Evolutionary conservation across 2,329 filamentous ascomycete genomes (phyloP).

Genomic region (Trichoderma sp.): DNA sequence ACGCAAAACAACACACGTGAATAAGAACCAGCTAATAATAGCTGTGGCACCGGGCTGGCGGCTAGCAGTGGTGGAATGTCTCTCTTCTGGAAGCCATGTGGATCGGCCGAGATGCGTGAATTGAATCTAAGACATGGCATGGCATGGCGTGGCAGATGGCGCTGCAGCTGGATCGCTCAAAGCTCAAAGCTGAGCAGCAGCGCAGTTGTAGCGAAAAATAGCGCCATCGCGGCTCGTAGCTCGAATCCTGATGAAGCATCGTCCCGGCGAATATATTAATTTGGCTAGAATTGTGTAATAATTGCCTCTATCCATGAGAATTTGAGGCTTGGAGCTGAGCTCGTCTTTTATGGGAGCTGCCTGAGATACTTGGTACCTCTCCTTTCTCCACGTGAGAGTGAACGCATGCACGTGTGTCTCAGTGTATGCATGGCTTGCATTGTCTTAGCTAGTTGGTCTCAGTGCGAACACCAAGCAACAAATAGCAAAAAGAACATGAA

Average conservation of each 20-base stretch:
- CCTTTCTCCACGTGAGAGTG: neutral
- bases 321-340: constrained; percentile 4
- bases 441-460: neutral
- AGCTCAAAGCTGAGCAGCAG: neutral
- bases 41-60: neutral
- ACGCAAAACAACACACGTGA: neutral
- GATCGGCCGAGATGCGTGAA: constrained; percentile 3
- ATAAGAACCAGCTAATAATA: neutral
- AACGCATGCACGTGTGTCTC: neutral
- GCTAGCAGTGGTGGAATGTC: neutral
- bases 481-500: neutral
- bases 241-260: neutral
- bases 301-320: neutral
- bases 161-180: neutral
- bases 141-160: neutral
- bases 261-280: neutral
- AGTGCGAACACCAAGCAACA: neutral
- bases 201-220: neutral
- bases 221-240: neutral
- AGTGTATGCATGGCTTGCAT: neutral
- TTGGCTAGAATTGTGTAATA: neutral
- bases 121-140: neutral
- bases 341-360: neutral
- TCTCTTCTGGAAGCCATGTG: neutral
- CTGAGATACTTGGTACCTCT: neutral